These are phyloP conservation scores for Talaromyces sp. DNA, from an alignment of 2,329 filamentous ascomycete species.

Conservation along the genomic window DNA sequence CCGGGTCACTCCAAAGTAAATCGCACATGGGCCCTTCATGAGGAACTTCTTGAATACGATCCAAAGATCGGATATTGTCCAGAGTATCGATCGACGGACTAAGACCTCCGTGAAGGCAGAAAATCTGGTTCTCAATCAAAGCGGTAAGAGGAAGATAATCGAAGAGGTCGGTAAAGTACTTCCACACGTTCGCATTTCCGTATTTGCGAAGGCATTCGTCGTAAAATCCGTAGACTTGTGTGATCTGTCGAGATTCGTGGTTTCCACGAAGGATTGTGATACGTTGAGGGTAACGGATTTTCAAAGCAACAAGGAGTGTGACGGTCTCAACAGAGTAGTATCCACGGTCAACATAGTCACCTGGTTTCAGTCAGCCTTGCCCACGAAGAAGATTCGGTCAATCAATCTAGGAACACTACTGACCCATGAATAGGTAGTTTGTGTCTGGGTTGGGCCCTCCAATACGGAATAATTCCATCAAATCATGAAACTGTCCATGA, in stretches of 20 bases:
- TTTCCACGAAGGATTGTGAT: constrained; percentile 99
- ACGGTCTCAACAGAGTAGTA: constrained; percentile 99
- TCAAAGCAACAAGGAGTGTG: constrained; percentile 90
- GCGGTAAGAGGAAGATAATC: constrained; percentile 97
- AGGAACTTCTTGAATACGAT: constrained; percentile 96
- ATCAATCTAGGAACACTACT: constrained; percentile 29
- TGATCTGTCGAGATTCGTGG: constrained; percentile 98
- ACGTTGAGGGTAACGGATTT: constrained; percentile 95
- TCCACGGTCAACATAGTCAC: constrained; percentile 96
- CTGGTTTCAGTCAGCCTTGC: constrained; percentile 45
- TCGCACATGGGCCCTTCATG: constrained; percentile 99
- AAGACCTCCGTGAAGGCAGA: constrained; percentile 95
- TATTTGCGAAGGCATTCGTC: constrained; percentile 99
- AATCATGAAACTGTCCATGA: constrained; percentile 96
- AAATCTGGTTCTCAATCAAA: constrained; percentile 98
- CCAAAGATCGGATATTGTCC: constrained; percentile 90
- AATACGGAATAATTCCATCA: constrained; percentile 99
- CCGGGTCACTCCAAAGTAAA: constrained; percentile 94
- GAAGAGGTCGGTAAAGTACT: constrained; percentile 98
- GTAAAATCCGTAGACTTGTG: constrained; percentile 98
- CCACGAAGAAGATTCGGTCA: not conserved
- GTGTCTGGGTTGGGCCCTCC: constrained; percentile 96
- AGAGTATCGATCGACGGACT: constrained; percentile 95
- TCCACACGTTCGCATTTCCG: constrained; percentile 98
- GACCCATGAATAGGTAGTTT: constrained; percentile 99